phyloP scores from a whole-genome alignment of 805 yeast genomes.

The Starmerella etchellsii region DNA sequence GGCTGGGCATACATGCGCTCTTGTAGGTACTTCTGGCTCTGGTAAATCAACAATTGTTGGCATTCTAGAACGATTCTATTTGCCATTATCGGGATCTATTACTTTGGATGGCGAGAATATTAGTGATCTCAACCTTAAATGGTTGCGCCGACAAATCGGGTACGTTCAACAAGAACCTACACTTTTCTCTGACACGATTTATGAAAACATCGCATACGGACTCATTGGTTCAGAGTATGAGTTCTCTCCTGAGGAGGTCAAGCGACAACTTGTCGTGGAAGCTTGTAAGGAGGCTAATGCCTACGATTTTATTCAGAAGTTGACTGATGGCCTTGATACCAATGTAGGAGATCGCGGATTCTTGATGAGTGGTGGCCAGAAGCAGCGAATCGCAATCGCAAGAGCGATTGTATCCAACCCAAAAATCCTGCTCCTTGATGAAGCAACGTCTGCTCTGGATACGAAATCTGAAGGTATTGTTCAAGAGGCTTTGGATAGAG shows the following conservation, averaged over 20 bases:
- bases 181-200: slow-evolving; percentile 72
- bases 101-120: slow-evolving; percentile 77
- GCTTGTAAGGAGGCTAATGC: slow-evolving; percentile 32
- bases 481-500: slow-evolving; percentile 31
- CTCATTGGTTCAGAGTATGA: slow-evolving; percentile 61
- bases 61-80: slow-evolving; percentile 78
- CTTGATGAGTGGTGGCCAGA: slow-evolving; percentile 56
- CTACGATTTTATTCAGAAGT: slow-evolving; percentile 34
- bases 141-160: slow-evolving; percentile 65
- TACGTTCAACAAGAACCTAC: slow-evolving; percentile 96
- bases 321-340: slow-evolving; percentile 73
- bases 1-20: slow-evolving; percentile 82
- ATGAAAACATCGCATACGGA: slow-evolving; percentile 83
- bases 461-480: slow-evolving; percentile 34
- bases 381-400: slow-evolving; percentile 60
- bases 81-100: slow-evolving; percentile 59
- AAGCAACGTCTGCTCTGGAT: slow-evolving; percentile 51
- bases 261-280: slow-evolving; percentile 28
- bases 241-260: slow-evolving; percentile 28
- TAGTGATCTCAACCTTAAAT: slow-evolving; percentile 53
- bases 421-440: slow-evolving; percentile 45
- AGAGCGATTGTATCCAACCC: slow-evolving; percentile 56
- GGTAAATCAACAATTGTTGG: slow-evolving; percentile 88
- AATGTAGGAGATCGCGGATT: slow-evolving; percentile 50
- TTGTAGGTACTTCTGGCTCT: slow-evolving; percentile 93